phyloP scores from a whole-genome alignment of 345 rosid species.

The Citrus maxima region DNA sequence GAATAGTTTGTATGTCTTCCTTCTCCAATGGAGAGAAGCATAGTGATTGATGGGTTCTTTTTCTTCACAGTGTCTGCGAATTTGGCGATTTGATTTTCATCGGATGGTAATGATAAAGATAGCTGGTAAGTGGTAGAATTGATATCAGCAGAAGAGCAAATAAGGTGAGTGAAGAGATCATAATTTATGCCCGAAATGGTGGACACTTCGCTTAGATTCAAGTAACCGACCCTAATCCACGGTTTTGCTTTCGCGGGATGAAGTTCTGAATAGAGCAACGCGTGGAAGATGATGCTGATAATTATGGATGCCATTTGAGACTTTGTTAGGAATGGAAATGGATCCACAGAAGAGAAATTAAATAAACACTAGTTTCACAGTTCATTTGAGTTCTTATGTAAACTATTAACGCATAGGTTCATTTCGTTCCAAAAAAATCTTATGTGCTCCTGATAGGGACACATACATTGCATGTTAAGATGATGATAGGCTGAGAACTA shows the following conservation, averaged over 20 bases:
- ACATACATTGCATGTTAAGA: too few species aligned
- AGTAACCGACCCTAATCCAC: slow-evolving; percentile 35
- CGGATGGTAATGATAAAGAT: background rate
- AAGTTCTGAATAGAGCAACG: background rate
- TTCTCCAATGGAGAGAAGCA: slow-evolving; percentile 17
- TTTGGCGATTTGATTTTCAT: background rate
- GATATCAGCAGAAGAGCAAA: slow-evolving; percentile 24
- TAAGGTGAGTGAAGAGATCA: slow-evolving; percentile 31
- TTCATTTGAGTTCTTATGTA: too few species aligned
- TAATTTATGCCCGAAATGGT: slow-evolving; percentile 19
- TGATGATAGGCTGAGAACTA: too few species aligned
- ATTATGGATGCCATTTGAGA: background rate
- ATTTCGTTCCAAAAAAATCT: too few species aligned
- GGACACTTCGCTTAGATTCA: slow-evolving; percentile 17
- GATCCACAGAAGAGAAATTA: too few species aligned
- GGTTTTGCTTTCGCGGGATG: slow-evolving; percentile 11
- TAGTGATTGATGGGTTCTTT: slow-evolving; percentile 21
- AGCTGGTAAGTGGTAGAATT: slow-evolving; percentile 28
- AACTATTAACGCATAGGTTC: too few species aligned
- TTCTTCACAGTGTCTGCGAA: background rate
- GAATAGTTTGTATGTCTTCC: background rate
- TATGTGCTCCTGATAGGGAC: too few species aligned
- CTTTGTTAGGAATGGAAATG: too few species aligned
- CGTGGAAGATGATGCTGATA: background rate
- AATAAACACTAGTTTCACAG: too few species aligned